A percentile compares a stretch with the other conserved stretches of the same genome.
These are phyloP conservation scores for Neobulgaria alba DNA, from an alignment of 2,329 filamentous ascomycete genomes.

Conservation along the genomic window DNA sequence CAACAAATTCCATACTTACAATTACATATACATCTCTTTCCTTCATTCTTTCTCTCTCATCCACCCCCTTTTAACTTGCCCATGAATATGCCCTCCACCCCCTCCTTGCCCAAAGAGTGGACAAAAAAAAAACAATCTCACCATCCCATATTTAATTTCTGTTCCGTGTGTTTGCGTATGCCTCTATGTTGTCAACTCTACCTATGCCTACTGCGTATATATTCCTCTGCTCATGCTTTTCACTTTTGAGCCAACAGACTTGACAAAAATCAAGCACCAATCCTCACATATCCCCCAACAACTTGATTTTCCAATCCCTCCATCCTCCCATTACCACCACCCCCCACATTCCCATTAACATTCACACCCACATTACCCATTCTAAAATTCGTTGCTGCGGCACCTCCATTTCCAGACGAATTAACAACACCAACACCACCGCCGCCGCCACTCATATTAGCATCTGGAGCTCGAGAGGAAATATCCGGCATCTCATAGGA, in stretches of 20 bases:
- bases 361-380: conserved; percentile 15
- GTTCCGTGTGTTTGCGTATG: background rate
- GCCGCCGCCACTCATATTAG: conserved; percentile 8
- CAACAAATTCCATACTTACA: too few species aligned
- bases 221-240: background rate
- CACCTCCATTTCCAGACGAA: conserved; percentile 1
- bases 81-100: too few species aligned
- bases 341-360: conserved; percentile 3
- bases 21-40: too few species aligned
- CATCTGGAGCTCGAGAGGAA: conserved; percentile 12
- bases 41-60: too few species aligned
- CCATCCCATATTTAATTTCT: too few species aligned
- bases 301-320: conserved; percentile 19
- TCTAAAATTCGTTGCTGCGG: conserved; percentile 14
- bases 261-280: conserved; percentile 23
- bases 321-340: conserved; percentile 13
- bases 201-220: background rate
- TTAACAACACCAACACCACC: too few species aligned
- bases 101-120: too few species aligned
- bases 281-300: conserved; percentile 22
- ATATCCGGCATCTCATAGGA: background rate
- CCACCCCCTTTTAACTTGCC: too few species aligned
- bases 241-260: background rate
- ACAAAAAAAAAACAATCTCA: too few species aligned
- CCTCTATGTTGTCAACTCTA: background rate